Conservation (phyloP, 1,284 basidiomycete species). For the Takashimella tepidaria region DNA sequence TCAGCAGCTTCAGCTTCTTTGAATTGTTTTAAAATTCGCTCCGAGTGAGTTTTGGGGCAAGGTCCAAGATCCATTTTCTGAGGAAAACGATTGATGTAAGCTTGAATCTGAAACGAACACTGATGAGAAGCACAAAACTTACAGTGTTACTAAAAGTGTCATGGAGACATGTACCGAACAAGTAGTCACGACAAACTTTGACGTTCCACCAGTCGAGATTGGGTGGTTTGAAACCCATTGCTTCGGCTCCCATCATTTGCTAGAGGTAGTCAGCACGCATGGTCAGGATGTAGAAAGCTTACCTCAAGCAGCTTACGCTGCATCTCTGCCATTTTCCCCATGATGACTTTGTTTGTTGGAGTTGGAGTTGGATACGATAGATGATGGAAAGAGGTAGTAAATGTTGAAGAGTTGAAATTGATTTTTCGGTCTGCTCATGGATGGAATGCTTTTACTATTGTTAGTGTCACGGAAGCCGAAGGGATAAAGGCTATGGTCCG, state of each 20-base stretch:
- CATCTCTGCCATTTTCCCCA: slow-evolving; percentile 50
- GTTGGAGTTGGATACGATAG: no score
- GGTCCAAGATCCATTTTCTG: slow-evolving; percentile 99
- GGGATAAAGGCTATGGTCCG: no score
- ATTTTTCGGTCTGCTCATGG: no score
- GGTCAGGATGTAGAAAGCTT: slow-evolving; percentile 6
- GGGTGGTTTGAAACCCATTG: slow-evolving; percentile 88
- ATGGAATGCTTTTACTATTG: no score
- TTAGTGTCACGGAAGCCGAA: no score
- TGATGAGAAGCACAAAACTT: slow-evolving; percentile 42
- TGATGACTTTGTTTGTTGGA: slow-evolving; percentile 22
- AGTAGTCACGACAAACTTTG: slow-evolving; percentile 98
- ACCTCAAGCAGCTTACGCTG: slow-evolving; percentile 51
- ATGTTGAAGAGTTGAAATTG: no score
- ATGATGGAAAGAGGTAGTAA: background rate
- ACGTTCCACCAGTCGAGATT: slow-evolving; percentile 94
- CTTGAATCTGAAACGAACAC: background rate
- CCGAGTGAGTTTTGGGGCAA: slow-evolving; percentile 94
- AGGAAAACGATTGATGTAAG: slow-evolving; percentile 1
- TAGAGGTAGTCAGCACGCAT: slow-evolving; percentile 36
- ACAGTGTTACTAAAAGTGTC: slow-evolving; percentile 98
- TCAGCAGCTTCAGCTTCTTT: slow-evolving; percentile 67
- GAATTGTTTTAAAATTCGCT: slow-evolving; percentile 89
- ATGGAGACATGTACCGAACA: slow-evolving; percentile 97
- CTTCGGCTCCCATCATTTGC: slow-evolving; percentile 99